Percentiles rank a stretch among this genome's conserved stretches.
phyloP scores from a whole-genome alignment of 495 filamentous ascomycete species.

The Aspergillus affinis region DNA sequence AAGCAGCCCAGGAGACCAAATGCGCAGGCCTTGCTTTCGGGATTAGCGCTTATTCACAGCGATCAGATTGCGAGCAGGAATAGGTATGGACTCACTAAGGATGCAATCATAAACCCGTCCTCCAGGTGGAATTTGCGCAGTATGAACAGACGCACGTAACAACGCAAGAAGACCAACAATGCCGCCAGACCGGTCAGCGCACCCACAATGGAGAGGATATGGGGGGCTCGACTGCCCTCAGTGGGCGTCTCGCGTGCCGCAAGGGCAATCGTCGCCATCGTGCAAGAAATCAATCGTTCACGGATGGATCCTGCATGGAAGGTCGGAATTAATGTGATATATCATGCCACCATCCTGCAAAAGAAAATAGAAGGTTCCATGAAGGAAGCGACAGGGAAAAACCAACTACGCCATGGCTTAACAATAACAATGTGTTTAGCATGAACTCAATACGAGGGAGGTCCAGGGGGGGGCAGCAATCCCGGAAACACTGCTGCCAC shows the following conservation, averaged over 20 bases:
- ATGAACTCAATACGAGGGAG: background rate
- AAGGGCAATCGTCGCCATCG: background rate
- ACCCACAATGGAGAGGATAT: slow-evolving; percentile 21
- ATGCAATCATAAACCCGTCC: slow-evolving; percentile 17
- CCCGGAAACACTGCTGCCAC: background rate
- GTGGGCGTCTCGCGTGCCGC: background rate
- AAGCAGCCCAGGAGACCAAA: slow-evolving; percentile 22
- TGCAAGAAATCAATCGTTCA: background rate
- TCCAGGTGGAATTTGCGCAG: slow-evolving; percentile 19
- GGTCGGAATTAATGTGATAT: background rate
- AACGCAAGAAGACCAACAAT: slow-evolving; percentile 16
- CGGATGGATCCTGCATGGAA: background rate
- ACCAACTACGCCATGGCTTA: background rate
- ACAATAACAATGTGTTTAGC: background rate
- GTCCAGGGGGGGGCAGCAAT: background rate
- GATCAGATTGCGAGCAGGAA: background rate
- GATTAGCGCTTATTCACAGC: background rate
- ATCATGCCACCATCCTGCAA: background rate
- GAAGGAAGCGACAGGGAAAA: background rate
- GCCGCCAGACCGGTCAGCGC: slow-evolving; percentile 17
- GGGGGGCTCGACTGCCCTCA: slow-evolving; percentile 17
- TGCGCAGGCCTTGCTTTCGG: slow-evolving; percentile 11
- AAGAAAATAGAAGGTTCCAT: background rate
- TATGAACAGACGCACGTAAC: slow-evolving; percentile 20
- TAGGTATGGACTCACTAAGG: slow-evolving; percentile 13